Base-by-base conservation (phyloP, 2,329 filamentous ascomycete species). In the Xylariaceae sp. region DNA sequence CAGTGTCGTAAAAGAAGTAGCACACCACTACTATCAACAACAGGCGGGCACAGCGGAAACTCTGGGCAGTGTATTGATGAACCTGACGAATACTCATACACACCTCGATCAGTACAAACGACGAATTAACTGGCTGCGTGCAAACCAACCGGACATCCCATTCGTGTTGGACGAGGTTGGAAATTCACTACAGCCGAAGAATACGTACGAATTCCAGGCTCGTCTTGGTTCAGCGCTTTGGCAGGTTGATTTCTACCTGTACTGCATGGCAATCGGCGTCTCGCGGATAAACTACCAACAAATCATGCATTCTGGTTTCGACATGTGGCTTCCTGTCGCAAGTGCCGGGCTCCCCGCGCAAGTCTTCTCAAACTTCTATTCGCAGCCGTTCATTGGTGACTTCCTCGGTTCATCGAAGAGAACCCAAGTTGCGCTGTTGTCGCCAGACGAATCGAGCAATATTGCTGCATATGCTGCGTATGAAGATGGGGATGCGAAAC, bases 11-110 rank as follows among this genome's bases (percentile, higher is more conserved):
- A 68, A 69, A 51, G 66, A 69, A 42, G 67, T 71, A 2, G 63
- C 69, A n/a, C 66, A 69, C 33, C 70, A 72, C 46, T 71, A 70
- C 56, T 72, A 71, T 54, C 68, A 72, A 55, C 65, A 63, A 5
- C 49, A 60, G 2, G 67, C 66, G 1, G 68, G 67, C 0, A 58
- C 51, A 5, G 67, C 68, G 0, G 55, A 43, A 1, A 63, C 66
- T 31, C 63, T 71, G 0, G 66, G 60, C 3, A 42, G 46, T 2
- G 61, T 56, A 7, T 64, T 71, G 0, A 70, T 70, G 68, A 60
- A 66, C 45, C 56, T 63, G 42, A 59, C 53, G 39, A 48, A 54
- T 1, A 68, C 65, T 28, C 64, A 67, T 45, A 38, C 39, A 10
- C 61, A 65, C 51, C 58, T 70, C 4, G 66, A 70, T 50, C 60